phyloP scores from a whole-genome alignment of 176 grass and related monocot species.

The Zizania latifolia region DNA sequence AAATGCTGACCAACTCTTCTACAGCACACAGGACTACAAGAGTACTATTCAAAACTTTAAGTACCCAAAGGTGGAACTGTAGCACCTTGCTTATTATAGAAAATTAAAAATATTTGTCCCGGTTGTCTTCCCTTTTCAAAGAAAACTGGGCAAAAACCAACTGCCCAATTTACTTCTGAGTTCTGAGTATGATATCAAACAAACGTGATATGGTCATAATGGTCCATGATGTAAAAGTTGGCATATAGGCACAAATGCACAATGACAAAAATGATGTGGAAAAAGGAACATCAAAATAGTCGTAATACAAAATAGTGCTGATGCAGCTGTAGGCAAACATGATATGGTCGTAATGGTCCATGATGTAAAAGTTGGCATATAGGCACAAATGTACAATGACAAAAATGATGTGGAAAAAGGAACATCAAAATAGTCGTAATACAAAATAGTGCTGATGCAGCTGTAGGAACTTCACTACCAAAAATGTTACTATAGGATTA shows the following conservation, averaged over 20 bases:
- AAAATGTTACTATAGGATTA: background rate
- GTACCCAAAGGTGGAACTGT: slow-evolving; percentile 1
- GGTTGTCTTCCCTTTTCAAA: background rate
- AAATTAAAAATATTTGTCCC: background rate
- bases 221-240: slow-evolving; percentile 4
- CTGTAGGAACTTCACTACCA: background rate
- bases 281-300: background rate
- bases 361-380: too few relatives aligned
- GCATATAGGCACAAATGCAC: background rate
- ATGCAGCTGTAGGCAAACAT: background rate
- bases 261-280: background rate
- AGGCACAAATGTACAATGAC: background rate
- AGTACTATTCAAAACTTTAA: slow-evolving; percentile 8
- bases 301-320: background rate
- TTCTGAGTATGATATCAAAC: background rate
- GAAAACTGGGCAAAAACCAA: background rate
- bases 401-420: background rate
- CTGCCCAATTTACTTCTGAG: background rate
- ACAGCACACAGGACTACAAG: slow-evolving; percentile 1
- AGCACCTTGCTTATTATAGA: background rate
- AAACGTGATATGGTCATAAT: background rate
- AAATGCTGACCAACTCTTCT: slow-evolving; percentile 17
- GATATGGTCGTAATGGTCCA: too few relatives aligned
- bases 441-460: background rate
- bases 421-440: background rate